These are phyloP conservation scores for Hibiscus trionum DNA, from an alignment of 345 rosid genomes.

Conservation along the genomic window DNA sequence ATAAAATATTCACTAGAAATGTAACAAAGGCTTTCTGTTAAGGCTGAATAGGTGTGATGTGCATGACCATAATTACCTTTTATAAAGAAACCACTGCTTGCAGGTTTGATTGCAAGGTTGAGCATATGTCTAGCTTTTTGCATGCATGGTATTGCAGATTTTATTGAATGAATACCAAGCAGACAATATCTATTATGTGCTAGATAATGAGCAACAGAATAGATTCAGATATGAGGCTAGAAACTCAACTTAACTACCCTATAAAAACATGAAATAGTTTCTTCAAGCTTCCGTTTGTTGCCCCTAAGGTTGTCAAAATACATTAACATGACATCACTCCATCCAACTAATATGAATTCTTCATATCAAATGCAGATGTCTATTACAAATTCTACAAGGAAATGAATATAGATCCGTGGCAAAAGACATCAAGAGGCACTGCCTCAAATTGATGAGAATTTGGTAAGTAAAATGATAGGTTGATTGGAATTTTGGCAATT, in stretches of 20 bases:
- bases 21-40: conserved; percentile 1
- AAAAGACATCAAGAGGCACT: background rate
- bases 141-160: background rate
- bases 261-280: too few species aligned
- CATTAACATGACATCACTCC: background rate
- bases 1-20: background rate
- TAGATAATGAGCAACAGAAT: background rate
- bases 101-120: background rate
- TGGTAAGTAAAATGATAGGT: background rate
- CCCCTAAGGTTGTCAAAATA: background rate
- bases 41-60: background rate
- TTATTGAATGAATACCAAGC: background rate
- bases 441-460: background rate
- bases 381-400: background rate
- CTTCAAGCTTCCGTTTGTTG: background rate
- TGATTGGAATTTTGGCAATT: background rate
- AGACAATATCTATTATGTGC: background rate
- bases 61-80: background rate
- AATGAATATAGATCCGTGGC: background rate
- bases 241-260: background rate
- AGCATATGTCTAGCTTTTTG: background rate
- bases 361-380: background rate
- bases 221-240: background rate
- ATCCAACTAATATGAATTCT: background rate
- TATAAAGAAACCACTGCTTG: background rate